Evolutionary conservation across 2,329 filamentous ascomycete genomes (phyloP).

Genomic region (Ophiostoma novo-ulmi): DNA sequence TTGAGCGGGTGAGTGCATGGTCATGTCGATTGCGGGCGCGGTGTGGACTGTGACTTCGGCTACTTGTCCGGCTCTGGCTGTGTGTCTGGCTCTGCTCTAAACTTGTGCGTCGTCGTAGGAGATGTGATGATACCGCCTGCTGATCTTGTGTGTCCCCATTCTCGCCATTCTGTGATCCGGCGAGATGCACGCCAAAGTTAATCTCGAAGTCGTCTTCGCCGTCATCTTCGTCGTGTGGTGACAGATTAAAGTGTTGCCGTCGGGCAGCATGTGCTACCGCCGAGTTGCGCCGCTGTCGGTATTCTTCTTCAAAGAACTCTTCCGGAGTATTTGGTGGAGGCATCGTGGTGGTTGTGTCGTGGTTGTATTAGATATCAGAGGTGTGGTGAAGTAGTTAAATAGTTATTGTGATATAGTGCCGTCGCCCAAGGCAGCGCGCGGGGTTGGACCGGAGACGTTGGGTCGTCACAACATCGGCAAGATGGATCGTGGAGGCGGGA

Average conservation of each 20-base stretch:
- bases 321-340: constrained; percentile 32
- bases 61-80: constrained; percentile 8
- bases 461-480: not conserved
- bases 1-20: not conserved
- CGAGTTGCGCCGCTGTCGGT: constrained; percentile 19
- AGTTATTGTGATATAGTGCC: not conserved
- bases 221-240: constrained; percentile 17
- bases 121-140: not conserved
- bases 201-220: constrained; percentile 20
- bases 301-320: constrained; percentile 25
- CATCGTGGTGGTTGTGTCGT: constrained; percentile 27
- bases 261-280: constrained; percentile 13
- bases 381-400: not conserved
- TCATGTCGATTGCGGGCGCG: not conserved
- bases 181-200: constrained; percentile 7
- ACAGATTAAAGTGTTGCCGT: constrained; percentile 17
- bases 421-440: not conserved
- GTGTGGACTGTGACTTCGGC: constrained; percentile 9
- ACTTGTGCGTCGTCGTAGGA: not conserved
- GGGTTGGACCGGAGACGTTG: not conserved
- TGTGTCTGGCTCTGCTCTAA: not conserved
- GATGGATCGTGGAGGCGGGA: not conserved
- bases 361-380: not conserved
- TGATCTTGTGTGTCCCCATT: not conserved
- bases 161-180: not conserved